phyloP scores from a whole-genome alignment of 805 yeast species.

The Candida hungchunana region DNA sequence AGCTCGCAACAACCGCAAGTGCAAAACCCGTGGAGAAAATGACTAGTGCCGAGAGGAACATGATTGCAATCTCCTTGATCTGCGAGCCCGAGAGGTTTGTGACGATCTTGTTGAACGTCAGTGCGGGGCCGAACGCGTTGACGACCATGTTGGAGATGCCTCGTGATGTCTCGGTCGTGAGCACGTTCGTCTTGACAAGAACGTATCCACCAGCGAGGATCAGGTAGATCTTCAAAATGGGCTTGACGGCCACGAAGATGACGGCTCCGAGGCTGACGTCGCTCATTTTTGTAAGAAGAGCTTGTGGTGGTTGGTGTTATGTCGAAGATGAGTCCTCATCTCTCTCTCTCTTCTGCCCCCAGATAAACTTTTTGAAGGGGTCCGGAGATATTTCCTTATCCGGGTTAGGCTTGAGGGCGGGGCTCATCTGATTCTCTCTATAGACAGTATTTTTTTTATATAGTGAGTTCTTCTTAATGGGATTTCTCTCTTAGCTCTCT shows the following conservation, averaged over 20 bases:
- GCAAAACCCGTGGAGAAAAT: conserved; percentile 41
- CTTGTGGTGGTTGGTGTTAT: not conserved
- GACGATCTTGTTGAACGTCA: conserved; percentile 50
- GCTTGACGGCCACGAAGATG: conserved; percentile 24
- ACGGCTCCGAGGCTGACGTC: conserved; percentile 17
- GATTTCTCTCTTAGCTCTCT: too few species aligned
- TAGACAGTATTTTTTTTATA: too few species aligned
- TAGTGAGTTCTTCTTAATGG: too few species aligned
- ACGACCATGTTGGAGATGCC: conserved; percentile 50
- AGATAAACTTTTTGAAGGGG: too few species aligned
- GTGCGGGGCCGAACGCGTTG: conserved; percentile 49
- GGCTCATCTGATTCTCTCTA: too few species aligned
- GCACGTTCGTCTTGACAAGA: conserved; percentile 25
- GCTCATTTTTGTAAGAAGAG: not conserved
- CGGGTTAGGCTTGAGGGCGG: too few species aligned
- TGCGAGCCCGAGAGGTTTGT: conserved; percentile 46
- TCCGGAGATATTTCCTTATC: too few species aligned
- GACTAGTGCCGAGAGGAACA: conserved; percentile 24
- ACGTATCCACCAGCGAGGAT: conserved; percentile 19
- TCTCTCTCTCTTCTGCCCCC: too few species aligned
- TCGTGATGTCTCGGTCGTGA: conserved; percentile 49
- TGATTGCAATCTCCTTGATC: conserved; percentile 49
- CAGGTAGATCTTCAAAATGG: conserved; percentile 25
- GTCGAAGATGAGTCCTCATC: not conserved
- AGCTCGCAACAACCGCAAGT: conserved; percentile 27